phyloP scores from a whole-genome alignment of 768 basidiomycete species.

The Tylopilus sp. region DNA sequence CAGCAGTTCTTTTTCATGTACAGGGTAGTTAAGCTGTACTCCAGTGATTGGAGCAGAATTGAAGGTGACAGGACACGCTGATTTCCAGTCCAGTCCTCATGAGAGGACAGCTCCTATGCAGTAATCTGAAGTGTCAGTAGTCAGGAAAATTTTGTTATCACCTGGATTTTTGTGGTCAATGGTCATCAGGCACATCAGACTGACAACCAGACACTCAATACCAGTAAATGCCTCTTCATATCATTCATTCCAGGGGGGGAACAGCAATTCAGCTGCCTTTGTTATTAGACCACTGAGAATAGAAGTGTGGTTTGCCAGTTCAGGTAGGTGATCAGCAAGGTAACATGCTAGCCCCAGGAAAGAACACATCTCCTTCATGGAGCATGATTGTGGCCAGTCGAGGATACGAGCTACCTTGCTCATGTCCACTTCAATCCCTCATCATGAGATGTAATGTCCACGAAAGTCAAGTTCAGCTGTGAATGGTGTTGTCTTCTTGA shows the following conservation, averaged over 20 bases:
- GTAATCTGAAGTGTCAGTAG: constrained; percentile 8
- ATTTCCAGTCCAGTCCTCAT: constrained; percentile 4
- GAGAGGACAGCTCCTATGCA: neutral
- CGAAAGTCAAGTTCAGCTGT: neutral
- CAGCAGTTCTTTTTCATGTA: constrained; percentile 32
- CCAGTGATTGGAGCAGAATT: neutral
- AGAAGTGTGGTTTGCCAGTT: neutral
- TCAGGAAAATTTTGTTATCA: constrained; percentile 17
- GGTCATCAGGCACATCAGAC: constrained; percentile 23
- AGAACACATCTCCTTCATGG: too few relatives aligned
- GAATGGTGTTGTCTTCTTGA: neutral
- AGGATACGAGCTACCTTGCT: too few relatives aligned
- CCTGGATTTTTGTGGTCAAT: constrained; percentile 32
- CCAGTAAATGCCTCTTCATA: constrained; percentile 5
- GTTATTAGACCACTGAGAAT: neutral
- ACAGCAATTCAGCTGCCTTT: neutral
- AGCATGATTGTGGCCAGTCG: too few relatives aligned
- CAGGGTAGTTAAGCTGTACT: constrained; percentile 26
- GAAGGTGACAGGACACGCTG: neutral
- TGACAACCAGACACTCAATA: constrained; percentile 26
- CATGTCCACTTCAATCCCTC: too few relatives aligned
- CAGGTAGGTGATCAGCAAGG: neutral
- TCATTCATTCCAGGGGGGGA: neutral
- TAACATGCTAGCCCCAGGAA: neutral
- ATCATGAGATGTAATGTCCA: neutral